phyloP scores from a whole-genome alignment of 768 basidiomycete species.

The Amanita pallidorosea region DNA sequence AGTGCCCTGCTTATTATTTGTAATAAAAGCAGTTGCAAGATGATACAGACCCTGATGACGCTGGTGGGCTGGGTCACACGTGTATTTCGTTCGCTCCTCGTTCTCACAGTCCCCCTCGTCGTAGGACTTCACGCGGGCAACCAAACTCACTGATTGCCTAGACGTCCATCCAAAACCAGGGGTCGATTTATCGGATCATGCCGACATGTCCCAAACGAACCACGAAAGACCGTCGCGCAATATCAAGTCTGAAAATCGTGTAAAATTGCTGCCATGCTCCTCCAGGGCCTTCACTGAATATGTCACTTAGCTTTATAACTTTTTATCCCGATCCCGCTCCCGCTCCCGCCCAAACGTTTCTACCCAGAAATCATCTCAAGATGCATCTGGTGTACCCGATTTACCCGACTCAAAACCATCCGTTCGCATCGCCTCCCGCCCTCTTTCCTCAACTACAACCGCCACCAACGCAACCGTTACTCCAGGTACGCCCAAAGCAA shows the following conservation, averaged over 20 bases:
- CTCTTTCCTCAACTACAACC: constrained; percentile 55
- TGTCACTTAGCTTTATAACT: constrained; percentile 42
- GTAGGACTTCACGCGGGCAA: constrained; percentile 17
- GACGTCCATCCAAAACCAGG: constrained; percentile 5
- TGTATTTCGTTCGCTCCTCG: constrained; percentile 25
- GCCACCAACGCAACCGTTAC: constrained; percentile 52
- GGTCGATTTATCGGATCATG: constrained; percentile 18
- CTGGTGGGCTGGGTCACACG: constrained; percentile 26
- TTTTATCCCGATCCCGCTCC: constrained; percentile 50
- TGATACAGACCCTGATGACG: neutral
- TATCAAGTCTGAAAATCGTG: constrained; percentile 36
- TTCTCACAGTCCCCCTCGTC: constrained; percentile 26
- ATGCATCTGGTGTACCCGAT: constrained; percentile 5
- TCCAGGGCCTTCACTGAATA: constrained; percentile 5
- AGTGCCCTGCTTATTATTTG: no score
- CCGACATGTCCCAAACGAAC: constrained; percentile 17
- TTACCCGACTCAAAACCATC: constrained; percentile 31
- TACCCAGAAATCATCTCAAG: constrained; percentile 11
- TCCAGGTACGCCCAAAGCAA: constrained; percentile 39
- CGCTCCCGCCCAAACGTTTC: constrained; percentile 38
- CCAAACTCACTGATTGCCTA: neutral
- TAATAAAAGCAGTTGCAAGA: no score
- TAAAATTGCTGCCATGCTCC: constrained; percentile 13
- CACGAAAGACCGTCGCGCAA: constrained; percentile 31
- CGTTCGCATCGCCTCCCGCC: constrained; percentile 44